Conservation (phyloP, 345 rosid species). For the Isatis tinctoria region DNA sequence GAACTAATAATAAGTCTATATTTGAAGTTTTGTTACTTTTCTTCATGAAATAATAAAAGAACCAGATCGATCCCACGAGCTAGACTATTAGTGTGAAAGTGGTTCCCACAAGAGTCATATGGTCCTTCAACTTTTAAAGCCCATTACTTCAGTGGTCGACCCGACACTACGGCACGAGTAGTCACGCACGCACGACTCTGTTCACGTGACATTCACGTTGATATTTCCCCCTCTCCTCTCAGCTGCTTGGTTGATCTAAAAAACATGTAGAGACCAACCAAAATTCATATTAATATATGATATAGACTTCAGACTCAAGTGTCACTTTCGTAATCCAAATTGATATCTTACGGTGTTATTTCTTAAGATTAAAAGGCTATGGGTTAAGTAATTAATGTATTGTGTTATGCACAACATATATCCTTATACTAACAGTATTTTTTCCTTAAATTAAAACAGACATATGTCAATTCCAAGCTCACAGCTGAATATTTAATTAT, state of each 20-base stretch:
- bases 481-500: not conserved
- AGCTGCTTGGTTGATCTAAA: conserved; percentile 11
- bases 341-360: conserved; percentile 1
- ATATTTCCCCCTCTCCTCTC: conserved; percentile 15
- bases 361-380: not conserved
- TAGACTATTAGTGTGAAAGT: conserved; percentile 9
- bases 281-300: conserved; percentile 5
- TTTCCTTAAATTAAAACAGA: not conserved
- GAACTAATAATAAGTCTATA: not conserved
- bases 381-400: conserved; percentile 3
- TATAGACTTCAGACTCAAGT: conserved; percentile 7
- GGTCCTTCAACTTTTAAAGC: conserved; percentile 26
- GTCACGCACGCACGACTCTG: conserved; percentile 33
- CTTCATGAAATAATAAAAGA: not conserved
- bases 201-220: conserved; percentile 33
- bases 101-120: conserved; percentile 28
- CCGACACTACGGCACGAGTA: conserved; percentile 36
- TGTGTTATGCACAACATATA: conserved; percentile 4
- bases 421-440: not conserved
- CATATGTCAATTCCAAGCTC: not conserved
- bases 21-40: not conserved
- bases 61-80: conserved; percentile 16
- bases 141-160: conserved; percentile 36
- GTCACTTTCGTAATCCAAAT: conserved; percentile 15
- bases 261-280: conserved; percentile 21